Conservation (phyloP, 2,329 filamentous ascomycete species). For the Sclerotinia trifoliorum region DNA sequence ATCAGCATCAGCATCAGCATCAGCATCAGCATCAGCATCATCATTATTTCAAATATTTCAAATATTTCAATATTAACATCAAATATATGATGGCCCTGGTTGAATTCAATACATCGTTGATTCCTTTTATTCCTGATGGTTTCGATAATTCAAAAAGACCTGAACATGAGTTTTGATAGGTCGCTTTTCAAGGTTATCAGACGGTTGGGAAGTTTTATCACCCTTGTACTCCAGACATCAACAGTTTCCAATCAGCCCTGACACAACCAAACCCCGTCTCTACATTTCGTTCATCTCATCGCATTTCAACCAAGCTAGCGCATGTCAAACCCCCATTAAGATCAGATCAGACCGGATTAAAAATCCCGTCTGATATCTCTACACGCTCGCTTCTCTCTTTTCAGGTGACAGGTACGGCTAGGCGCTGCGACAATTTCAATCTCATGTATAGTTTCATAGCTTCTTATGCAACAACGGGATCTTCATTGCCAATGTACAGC, state of each 20-base stretch:
- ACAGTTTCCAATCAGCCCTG: slow-evolving; percentile 33
- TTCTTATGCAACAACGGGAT: slow-evolving; percentile 37
- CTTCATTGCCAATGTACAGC: slow-evolving; percentile 33
- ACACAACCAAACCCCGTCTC: slow-evolving; percentile 1
- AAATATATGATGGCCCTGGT: not conserved
- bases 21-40: not conserved
- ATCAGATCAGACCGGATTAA: slow-evolving; percentile 25
- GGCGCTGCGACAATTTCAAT: slow-evolving; percentile 33
- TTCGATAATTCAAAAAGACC: not conserved
- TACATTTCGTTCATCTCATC: slow-evolving; percentile 18
- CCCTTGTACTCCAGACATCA: slow-evolving; percentile 28
- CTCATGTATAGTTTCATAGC: slow-evolving; percentile 38
- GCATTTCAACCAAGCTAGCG: slow-evolving; percentile 20
- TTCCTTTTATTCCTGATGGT: not conserved
- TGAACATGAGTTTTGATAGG: not conserved
- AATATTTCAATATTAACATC: not conserved
- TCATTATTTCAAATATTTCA: not conserved
- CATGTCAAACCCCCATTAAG: slow-evolving; percentile 6
- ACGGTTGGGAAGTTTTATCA: slow-evolving; percentile 31
- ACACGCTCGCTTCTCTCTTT: slow-evolving; percentile 26
- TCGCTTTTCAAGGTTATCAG: not conserved
- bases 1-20: not conserved
- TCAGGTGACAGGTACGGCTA: slow-evolving; percentile 31
- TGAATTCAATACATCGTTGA: not conserved
- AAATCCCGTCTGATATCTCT: slow-evolving; percentile 26